phyloP scores from a whole-genome alignment of 2,329 filamentous ascomycete genomes.

The Fusarium clavum region DNA sequence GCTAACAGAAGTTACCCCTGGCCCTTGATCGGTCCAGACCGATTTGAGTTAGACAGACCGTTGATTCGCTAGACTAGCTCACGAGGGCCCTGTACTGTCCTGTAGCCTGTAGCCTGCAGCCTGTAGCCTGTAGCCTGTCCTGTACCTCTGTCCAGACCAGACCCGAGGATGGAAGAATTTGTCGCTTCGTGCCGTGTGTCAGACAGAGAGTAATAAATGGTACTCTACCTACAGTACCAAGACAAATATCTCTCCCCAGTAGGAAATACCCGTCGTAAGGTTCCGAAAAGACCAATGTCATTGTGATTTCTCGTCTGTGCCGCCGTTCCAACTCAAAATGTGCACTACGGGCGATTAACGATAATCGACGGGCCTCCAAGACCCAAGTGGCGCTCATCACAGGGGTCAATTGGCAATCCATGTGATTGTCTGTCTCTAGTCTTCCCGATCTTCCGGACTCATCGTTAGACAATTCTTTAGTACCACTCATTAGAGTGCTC shows the following conservation, averaged over 20 bases:
- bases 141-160: background rate
- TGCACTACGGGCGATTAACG: constrained; percentile 14
- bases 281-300: background rate
- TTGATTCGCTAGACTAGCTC: constrained; percentile 22
- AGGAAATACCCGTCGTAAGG: background rate
- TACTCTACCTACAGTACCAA: background rate
- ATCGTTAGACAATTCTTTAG: background rate
- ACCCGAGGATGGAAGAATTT: background rate
- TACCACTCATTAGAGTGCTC: background rate
- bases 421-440: background rate
- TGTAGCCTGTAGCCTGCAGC: background rate
- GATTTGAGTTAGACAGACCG: constrained; percentile 12
- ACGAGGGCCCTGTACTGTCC: background rate
- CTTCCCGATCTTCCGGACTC: constrained; percentile 13
- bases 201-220: background rate
- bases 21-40: constrained; percentile 21
- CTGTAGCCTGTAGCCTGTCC: background rate
- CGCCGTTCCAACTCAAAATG: background rate
- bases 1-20: background rate
- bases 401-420: constrained; percentile 5
- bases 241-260: background rate
- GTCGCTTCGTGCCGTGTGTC: constrained; percentile 1
- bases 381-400: constrained; percentile 13
- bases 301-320: constrained; percentile 1
- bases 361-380: background rate